Conservation (phyloP, 2,329 filamentous ascomycete species). For the Aspergillus bombycis region DNA sequence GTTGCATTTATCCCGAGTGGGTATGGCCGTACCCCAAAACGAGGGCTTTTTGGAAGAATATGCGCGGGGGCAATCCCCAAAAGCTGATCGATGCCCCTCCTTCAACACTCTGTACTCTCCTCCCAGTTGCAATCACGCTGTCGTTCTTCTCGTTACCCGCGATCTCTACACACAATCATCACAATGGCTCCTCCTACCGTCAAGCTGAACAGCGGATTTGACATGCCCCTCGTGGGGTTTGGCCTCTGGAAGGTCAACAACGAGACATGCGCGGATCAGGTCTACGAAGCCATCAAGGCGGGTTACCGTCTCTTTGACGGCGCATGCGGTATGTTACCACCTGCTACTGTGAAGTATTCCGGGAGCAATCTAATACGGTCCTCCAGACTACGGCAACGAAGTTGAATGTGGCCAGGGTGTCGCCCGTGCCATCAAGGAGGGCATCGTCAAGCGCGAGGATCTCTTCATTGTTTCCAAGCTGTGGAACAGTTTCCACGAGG, state of each 20-base stretch:
- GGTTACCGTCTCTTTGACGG: conserved; percentile 65
- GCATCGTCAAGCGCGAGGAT: conserved; percentile 79
- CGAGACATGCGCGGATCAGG: conserved; percentile 70
- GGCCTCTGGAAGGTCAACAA: conserved; percentile 81
- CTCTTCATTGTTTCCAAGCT: conserved; percentile 93
- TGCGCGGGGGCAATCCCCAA: neutral
- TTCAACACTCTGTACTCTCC: neutral
- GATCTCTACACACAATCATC: neutral
- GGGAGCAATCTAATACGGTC: neutral
- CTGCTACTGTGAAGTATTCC: neutral
- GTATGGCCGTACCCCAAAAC: neutral
- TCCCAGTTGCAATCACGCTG: neutral
- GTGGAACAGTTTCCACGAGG: conserved; percentile 89
- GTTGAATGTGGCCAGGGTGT: conserved; percentile 76
- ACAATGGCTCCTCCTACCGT: conserved; percentile 17
- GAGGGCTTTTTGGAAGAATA: neutral
- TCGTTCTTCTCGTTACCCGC: too few relatives aligned
- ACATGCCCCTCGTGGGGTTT: conserved; percentile 50
- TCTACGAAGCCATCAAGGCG: conserved; percentile 72
- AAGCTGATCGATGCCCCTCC: neutral
- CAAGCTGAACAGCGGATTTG: conserved; percentile 32
- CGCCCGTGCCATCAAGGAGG: conserved; percentile 77
- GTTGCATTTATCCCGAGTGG: neutral
- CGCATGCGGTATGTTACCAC: conserved; percentile 53
- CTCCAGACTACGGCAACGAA: conserved; percentile 79